Conservation (phyloP, 768 basidiomycete species). For the Pulveroboletus frians region DNA sequence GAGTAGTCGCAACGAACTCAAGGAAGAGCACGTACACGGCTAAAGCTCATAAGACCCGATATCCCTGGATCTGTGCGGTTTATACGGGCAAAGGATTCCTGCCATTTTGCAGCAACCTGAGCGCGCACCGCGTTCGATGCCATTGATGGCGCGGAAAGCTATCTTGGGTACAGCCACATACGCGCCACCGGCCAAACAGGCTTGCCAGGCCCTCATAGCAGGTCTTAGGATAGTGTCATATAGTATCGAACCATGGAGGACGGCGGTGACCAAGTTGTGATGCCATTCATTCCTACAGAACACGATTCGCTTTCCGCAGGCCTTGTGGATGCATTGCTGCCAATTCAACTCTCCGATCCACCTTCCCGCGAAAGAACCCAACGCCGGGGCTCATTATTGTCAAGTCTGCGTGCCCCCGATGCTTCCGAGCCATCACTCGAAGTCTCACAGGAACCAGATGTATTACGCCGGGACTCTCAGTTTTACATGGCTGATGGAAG, state of each 20-base stretch:
- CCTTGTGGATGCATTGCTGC: not conserved
- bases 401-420: conserved; percentile 1
- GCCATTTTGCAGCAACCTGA: conserved; percentile 68
- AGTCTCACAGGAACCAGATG: conserved; percentile 8
- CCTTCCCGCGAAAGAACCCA: conserved; percentile 9
- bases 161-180: conserved; percentile 19
- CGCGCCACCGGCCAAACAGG: not conserved
- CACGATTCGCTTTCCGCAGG: conserved; percentile 10
- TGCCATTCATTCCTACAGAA: conserved; percentile 21
- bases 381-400: conserved; percentile 3
- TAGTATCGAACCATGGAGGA: conserved; percentile 13
- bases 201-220: not conserved
- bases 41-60: conserved; percentile 58
- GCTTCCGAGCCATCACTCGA: not conserved
- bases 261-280: not conserved
- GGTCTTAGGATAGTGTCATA: not conserved
- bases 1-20: not conserved
- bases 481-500: conserved; percentile 70
- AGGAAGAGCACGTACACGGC: conserved; percentile 39
- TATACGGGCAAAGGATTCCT: conserved; percentile 60
- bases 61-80: conserved; percentile 58
- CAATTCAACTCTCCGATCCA: conserved; percentile 7
- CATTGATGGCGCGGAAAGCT: conserved; percentile 31
- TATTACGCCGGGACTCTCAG: conserved; percentile 37
- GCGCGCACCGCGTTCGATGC: conserved; percentile 57